Evolutionary conservation across 768 basidiomycete genomes (phyloP).

Genomic region (Tylopilus vinaceipallidus): DNA sequence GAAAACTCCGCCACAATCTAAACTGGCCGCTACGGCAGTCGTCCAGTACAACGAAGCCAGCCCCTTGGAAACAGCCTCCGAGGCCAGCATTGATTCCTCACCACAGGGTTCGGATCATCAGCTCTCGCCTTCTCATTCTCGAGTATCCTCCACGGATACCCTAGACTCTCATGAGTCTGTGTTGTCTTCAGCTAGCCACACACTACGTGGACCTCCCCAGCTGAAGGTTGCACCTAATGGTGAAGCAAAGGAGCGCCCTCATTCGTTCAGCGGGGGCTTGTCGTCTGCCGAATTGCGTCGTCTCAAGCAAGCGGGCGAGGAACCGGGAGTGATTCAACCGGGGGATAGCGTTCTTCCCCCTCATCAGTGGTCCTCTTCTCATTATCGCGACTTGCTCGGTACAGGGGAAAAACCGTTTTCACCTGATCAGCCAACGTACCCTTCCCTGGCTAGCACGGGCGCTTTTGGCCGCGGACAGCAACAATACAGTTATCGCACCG

Average conservation of each 20-base stretch:
- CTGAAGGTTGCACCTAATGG: slow-evolving; percentile 49
- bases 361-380: slow-evolving; percentile 51
- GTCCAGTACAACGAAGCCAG: slow-evolving; percentile 63
- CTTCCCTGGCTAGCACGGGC: slow-evolving; percentile 56
- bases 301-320: slow-evolving; percentile 65
- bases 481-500: slow-evolving; percentile 49
- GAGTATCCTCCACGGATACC: slow-evolving; percentile 81
- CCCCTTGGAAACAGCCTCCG: slow-evolving; percentile 71
- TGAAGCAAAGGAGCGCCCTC: slow-evolving; percentile 74
- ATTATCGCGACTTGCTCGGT: slow-evolving; percentile 45
- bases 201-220: slow-evolving; percentile 51
- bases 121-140: slow-evolving; percentile 68
- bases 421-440: slow-evolving; percentile 53
- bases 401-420: slow-evolving; percentile 42
- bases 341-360: slow-evolving; percentile 40
- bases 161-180: slow-evolving; percentile 57
- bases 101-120: slow-evolving; percentile 67
- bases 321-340: slow-evolving; percentile 27
- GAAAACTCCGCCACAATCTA: slow-evolving; percentile 68
- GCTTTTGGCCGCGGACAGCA: slow-evolving; percentile 51
- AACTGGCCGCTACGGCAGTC: slow-evolving; percentile 49
- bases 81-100: slow-evolving; percentile 70
- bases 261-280: slow-evolving; percentile 78
- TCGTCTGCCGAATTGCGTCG: slow-evolving; percentile 73
- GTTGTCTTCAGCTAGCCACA: slow-evolving; percentile 52